A percentile compares a stretch with the other conserved stretches of the same genome.
phyloP scores from a whole-genome alignment of 495 filamentous ascomycete species.

The Daldinia decipiens region DNA sequence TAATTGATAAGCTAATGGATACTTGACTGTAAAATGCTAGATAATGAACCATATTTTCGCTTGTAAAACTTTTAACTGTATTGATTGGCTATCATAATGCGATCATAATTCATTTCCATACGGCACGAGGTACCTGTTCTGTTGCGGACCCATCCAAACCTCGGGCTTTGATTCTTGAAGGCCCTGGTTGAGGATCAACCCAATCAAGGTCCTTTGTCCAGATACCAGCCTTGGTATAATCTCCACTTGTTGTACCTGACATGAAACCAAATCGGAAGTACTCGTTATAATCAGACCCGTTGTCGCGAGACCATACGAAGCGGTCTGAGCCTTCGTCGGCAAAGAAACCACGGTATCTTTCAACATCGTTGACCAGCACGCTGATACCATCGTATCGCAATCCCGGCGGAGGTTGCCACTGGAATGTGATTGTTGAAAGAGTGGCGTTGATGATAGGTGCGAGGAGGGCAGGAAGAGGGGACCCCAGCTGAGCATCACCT shows the following conservation, averaged over 20 bases:
- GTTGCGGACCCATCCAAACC: constrained; percentile 22
- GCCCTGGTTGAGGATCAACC: constrained; percentile 64
- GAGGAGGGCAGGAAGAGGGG: constrained; percentile 72
- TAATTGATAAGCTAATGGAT: background rate
- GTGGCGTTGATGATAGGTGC: constrained; percentile 56
- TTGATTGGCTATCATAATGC: constrained; percentile 19
- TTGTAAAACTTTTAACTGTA: background rate
- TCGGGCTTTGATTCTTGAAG: constrained; percentile 53
- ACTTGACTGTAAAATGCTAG: background rate
- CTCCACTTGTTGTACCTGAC: constrained; percentile 71
- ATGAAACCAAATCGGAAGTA: constrained; percentile 91
- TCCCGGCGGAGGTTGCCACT: constrained; percentile 63
- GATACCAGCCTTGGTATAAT: constrained; percentile 83
- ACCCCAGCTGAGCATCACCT: constrained; percentile 74
- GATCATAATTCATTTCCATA: constrained; percentile 35
- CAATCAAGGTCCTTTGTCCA: constrained; percentile 78
- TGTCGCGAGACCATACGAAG: constrained; percentile 61
- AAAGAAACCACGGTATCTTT: constrained; percentile 74
- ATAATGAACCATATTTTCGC: background rate
- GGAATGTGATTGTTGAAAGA: constrained; percentile 61
- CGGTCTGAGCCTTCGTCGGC: constrained; percentile 57
- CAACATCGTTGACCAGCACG: constrained; percentile 93
- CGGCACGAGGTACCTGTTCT: constrained; percentile 26
- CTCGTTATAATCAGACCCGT: constrained; percentile 59
- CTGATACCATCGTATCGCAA: constrained; percentile 82